These are phyloP conservation scores for Nothopassalora personata DNA, from an alignment of 2,329 filamentous ascomycete genomes.

Conservation along the genomic window DNA sequence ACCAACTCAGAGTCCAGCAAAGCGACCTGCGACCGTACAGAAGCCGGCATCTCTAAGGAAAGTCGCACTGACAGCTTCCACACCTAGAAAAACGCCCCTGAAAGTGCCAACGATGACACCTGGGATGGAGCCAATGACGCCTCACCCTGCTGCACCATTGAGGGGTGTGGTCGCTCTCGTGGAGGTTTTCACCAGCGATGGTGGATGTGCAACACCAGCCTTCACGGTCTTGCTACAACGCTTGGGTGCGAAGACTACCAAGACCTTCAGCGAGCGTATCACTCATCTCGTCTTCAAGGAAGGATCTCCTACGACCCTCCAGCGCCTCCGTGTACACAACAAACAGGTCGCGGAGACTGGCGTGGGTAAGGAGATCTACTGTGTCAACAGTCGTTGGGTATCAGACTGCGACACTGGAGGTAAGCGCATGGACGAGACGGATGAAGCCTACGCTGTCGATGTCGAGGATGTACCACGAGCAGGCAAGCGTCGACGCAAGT, in stretches of 20 bases:
- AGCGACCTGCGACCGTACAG: conserved; percentile 26
- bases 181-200: conserved; percentile 34
- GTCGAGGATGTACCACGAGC: conserved; percentile 29
- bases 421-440: conserved; percentile 27
- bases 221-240: conserved; percentile 33
- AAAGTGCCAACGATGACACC: conserved; percentile 27
- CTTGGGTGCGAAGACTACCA: conserved; percentile 33
- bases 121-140: conserved; percentile 30
- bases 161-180: conserved; percentile 32
- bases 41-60: conserved; percentile 28
- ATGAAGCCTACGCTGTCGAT: conserved; percentile 33
- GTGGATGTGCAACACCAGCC: conserved; percentile 31
- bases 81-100: conserved; percentile 29
- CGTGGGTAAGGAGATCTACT: conserved; percentile 27
- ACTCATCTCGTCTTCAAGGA: conserved; percentile 38
- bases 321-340: conserved; percentile 31
- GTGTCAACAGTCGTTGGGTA: conserved; percentile 37
- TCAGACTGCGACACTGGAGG: conserved; percentile 32
- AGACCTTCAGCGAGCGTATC: conserved; percentile 33
- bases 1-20: conserved; percentile 19
- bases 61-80: conserved; percentile 22
- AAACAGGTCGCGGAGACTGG: conserved; percentile 24
- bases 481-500: conserved; percentile 32
- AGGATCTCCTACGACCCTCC: conserved; percentile 32
- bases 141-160: conserved; percentile 32